These are phyloP conservation scores for Phlebiopsis gigantea DNA, from an alignment of 768 basidiomycete species.

Conservation along the genomic window DNA sequence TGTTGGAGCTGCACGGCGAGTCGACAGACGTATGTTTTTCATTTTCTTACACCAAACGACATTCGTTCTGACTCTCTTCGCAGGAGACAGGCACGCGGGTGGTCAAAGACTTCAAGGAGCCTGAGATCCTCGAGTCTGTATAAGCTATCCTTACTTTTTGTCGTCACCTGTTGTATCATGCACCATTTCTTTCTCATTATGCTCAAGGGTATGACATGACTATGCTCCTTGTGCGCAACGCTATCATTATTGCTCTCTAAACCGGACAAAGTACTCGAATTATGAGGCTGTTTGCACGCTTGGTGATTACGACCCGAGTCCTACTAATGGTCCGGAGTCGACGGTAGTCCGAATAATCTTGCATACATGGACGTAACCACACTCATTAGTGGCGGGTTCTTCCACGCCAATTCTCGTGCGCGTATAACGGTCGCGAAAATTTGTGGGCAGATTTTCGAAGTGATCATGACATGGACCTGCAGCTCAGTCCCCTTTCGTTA, in stretches of 20 bases:
- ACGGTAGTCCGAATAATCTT: too few species aligned
- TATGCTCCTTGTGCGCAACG: constrained; percentile 3
- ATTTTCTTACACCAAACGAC: neutral
- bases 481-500: neutral
- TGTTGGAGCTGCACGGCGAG: constrained; percentile 96
- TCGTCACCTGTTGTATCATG: constrained; percentile 33
- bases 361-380: too few species aligned
- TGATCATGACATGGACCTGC: neutral
- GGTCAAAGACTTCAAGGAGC: constrained; percentile 97
- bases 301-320: too few species aligned
- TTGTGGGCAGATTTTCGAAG: neutral
- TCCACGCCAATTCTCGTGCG: too few species aligned
- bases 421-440: too few species aligned
- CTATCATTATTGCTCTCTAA: constrained; percentile 7
- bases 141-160: constrained; percentile 41
- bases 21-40: constrained; percentile 74
- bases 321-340: too few species aligned
- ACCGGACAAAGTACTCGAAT: neutral
- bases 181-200: constrained; percentile 29
- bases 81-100: constrained; percentile 95
- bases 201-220: constrained; percentile 31
- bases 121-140: constrained; percentile 87
- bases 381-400: too few species aligned
- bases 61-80: constrained; percentile 5
- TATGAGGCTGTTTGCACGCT: neutral